Evolutionary conservation across 331 rosid species (phyloP).

Genomic region (Stylosanthes scabra): DNA sequence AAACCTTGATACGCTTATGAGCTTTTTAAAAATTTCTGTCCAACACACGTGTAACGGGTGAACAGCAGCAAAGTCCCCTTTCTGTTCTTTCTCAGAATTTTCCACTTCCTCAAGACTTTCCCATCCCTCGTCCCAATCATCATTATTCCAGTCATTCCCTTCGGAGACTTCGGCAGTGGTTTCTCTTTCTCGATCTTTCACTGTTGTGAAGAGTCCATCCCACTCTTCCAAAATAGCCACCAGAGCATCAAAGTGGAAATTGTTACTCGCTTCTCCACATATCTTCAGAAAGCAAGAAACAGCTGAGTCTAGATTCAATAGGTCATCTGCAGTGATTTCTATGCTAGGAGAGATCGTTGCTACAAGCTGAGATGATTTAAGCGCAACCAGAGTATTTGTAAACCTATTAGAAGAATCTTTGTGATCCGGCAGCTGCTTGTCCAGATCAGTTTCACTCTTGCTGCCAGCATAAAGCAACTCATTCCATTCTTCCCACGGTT

Average conservation of each 20-base stretch:
- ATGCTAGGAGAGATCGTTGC: slow-evolving; percentile 73
- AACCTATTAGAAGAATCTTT: slow-evolving; percentile 78
- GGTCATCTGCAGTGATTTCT: slow-evolving; percentile 81
- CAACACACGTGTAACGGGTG: slow-evolving; percentile 90
- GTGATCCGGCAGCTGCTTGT: slow-evolving; percentile 55
- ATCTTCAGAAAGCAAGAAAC: slow-evolving; percentile 85
- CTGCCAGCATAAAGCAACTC: slow-evolving; percentile 55
- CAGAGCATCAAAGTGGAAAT: slow-evolving; percentile 68
- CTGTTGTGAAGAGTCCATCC: slow-evolving; percentile 77
- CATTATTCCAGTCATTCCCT: slow-evolving; percentile 77
- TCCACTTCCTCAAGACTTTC: slow-evolving; percentile 88
- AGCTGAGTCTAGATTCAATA: slow-evolving; percentile 62
- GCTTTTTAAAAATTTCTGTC: slow-evolving; percentile 72
- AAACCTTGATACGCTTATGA: slow-evolving; percentile 55
- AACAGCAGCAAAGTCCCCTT: slow-evolving; percentile 40
- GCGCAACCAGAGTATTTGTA: slow-evolving; percentile 91
- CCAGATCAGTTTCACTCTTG: slow-evolving; percentile 53
- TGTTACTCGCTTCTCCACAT: slow-evolving; percentile 62
- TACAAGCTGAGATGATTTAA: slow-evolving; percentile 86
- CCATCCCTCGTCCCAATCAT: slow-evolving; percentile 99
- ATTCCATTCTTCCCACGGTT: slow-evolving; percentile 97
- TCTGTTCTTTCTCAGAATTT: slow-evolving; percentile 55
- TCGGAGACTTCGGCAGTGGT: slow-evolving; percentile 59
- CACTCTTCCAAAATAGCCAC: slow-evolving; percentile 84
- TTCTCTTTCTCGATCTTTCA: slow-evolving; percentile 53